Percentiles rank a stretch among this genome's conserved stretches.
Conservation (phyloP, 345 rosid species). For the Sonneratia caseolaris region DNA sequence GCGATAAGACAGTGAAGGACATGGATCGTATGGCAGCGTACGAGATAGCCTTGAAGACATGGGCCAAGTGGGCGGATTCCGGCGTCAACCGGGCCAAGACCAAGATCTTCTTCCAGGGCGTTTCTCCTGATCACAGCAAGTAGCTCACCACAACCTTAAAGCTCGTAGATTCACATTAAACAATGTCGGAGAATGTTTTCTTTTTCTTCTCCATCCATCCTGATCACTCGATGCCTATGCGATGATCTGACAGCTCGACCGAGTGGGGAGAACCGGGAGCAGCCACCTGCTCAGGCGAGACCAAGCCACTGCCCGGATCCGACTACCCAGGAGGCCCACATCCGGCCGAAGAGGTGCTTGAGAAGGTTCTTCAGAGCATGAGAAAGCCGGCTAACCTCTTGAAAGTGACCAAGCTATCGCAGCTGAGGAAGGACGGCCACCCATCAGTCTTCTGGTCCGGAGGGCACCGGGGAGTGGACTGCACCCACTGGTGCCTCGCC, state of each 20-base stretch:
- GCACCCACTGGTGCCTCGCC: constrained; percentile 62
- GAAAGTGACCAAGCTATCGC: constrained; percentile 29
- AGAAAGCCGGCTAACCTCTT: constrained; percentile 32
- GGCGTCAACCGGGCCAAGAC: constrained; percentile 21
- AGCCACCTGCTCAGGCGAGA: constrained; percentile 34
- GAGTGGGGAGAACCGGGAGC: constrained; percentile 44
- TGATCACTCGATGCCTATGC: background rate
- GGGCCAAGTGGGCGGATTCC: constrained; percentile 30
- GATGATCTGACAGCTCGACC: constrained; percentile 22
- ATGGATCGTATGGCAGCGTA: constrained; percentile 29
- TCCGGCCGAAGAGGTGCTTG: constrained; percentile 32
- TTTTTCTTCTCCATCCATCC: background rate
- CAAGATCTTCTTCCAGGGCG: constrained; percentile 29
- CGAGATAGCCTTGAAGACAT: constrained; percentile 30
- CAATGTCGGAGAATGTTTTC: background rate
- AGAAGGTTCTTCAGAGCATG: constrained; percentile 25
- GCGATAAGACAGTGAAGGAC: constrained; percentile 14
- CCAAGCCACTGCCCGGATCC: constrained; percentile 22
- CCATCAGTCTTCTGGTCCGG: constrained; percentile 49
- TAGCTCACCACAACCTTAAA: constrained; percentile 1
- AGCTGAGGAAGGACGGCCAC: constrained; percentile 48
- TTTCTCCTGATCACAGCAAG: constrained; percentile 31
- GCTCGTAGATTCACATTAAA: background rate
- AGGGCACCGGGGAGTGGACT: constrained; percentile 34
- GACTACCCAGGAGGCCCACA: constrained; percentile 33